phyloP scores from a whole-genome alignment of 1,284 basidiomycete species.

The Sporisorium iseilematis-ciliati region DNA sequence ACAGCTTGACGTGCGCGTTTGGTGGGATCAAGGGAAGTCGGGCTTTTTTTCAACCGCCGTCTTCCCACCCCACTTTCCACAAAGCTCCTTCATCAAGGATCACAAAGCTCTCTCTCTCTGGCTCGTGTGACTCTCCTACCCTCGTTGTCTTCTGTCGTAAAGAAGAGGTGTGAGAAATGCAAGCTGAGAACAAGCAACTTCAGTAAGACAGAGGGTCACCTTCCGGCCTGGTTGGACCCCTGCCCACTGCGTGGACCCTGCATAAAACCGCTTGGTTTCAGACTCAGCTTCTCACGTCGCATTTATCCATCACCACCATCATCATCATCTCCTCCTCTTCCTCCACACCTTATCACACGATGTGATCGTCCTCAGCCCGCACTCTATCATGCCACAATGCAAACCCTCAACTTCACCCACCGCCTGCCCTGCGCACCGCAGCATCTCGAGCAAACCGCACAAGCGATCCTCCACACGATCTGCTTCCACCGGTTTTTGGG shows the following conservation, averaged over 20 bases:
- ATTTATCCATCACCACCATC: conserved; percentile 1
- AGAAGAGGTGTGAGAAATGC: background rate
- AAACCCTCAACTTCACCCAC: conserved; percentile 13
- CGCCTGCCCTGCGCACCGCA: conserved; percentile 3
- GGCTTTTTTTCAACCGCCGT: background rate
- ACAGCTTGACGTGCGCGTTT: conserved; percentile 6
- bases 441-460: conserved; percentile 16
- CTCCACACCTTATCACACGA: background rate
- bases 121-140: background rate
- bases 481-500: conserved; percentile 45
- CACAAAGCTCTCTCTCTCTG: background rate
- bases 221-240: background rate
- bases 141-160: background rate
- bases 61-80: conserved; percentile 5
- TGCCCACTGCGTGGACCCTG: conserved; percentile 19
- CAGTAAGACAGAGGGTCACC: background rate
- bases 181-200: background rate
- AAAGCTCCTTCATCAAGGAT: background rate
- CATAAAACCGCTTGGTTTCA: conserved; percentile 7
- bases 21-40: conserved; percentile 3
- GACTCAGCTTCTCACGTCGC: conserved; percentile 4
- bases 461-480: conserved; percentile 33
- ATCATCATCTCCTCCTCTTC: background rate
- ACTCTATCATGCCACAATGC: conserved; percentile 6
- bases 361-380: background rate